These are phyloP conservation scores for Ailanthus altissimus DNA, from an alignment of 345 rosid species.

Conservation along the genomic window DNA sequence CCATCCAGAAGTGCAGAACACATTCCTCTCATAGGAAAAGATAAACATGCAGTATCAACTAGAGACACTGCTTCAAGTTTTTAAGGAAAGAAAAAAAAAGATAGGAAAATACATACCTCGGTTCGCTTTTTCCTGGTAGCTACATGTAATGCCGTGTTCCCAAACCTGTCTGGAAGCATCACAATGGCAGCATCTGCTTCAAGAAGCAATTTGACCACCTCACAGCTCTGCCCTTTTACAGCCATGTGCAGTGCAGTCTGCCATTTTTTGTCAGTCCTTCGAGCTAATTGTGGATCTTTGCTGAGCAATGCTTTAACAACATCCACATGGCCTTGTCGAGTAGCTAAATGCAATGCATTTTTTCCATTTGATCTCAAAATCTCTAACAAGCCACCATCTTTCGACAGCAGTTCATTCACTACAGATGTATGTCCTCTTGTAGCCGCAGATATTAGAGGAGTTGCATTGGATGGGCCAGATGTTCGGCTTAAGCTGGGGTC, in stretches of 20 bases:
- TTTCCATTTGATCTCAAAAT: conserved; percentile 79
- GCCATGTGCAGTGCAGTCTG: conserved; percentile 98
- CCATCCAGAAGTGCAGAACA: neutral
- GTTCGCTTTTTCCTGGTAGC: conserved; percentile 90
- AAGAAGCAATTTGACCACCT: conserved; percentile 86
- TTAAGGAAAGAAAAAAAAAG: neutral
- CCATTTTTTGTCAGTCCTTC: conserved; percentile 91
- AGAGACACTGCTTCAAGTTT: neutral
- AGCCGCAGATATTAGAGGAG: conserved; percentile 89
- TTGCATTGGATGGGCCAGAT: conserved; percentile 76
- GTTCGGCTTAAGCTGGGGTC: conserved; percentile 80
- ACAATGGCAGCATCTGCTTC: conserved; percentile 95
- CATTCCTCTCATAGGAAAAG: neutral
- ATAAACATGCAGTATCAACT: neutral
- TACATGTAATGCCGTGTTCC: conserved; percentile 88
- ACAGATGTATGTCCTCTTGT: conserved; percentile 88
- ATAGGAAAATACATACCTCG: conserved; percentile 51
- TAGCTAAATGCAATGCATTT: conserved; percentile 91
- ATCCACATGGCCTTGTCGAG: conserved; percentile 83
- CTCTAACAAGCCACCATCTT: conserved; percentile 75
- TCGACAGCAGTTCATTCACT: conserved; percentile 74
- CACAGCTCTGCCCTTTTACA: conserved; percentile 85
- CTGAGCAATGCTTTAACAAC: conserved; percentile 67
- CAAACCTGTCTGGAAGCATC: conserved; percentile 91
- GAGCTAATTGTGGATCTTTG: conserved; percentile 85